These are phyloP conservation scores for Fusarium concolor DNA, from an alignment of 2,329 filamentous ascomycete genomes.

Conservation along the genomic window DNA sequence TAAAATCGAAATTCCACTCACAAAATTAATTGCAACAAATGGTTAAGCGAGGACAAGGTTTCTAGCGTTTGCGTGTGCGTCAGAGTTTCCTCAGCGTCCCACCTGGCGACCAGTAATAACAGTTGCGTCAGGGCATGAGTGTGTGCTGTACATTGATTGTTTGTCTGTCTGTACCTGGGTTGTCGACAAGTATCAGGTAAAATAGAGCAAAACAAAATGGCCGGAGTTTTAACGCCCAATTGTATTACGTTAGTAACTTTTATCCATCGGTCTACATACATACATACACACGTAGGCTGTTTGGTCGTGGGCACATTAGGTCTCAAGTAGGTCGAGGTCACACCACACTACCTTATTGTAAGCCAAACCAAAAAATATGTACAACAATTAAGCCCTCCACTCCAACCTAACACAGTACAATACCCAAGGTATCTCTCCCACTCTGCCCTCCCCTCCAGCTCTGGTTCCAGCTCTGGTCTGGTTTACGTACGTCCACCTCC, in stretches of 20 bases:
- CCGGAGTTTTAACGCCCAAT: constrained; percentile 33
- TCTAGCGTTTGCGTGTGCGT: constrained; percentile 31
- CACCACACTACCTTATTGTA: constrained; percentile 14
- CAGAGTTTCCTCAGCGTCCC: constrained; percentile 38
- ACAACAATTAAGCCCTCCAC: constrained; percentile 14
- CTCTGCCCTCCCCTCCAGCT: not conserved
- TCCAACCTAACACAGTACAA: constrained; percentile 8
- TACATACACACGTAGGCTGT: not conserved
- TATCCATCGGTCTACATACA: too few relatives aligned
- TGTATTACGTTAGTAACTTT: constrained; percentile 5
- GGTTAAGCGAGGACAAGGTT: constrained; percentile 37
- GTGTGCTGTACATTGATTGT: constrained; percentile 1
- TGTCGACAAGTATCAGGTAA: not conserved
- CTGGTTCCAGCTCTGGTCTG: not conserved
- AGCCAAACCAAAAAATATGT: constrained; percentile 19
- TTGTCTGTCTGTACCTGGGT: not conserved
- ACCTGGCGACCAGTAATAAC: constrained; percentile 18
- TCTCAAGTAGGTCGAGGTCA: constrained; percentile 32
- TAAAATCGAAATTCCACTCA: constrained; percentile 23
- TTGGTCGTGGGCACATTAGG: constrained; percentile 29
- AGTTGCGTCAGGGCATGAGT: constrained; percentile 10
- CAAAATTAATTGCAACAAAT: constrained; percentile 39
- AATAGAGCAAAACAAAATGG: not conserved
- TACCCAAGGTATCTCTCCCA: not conserved
- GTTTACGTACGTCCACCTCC: constrained; percentile 14